Evolutionary conservation across 1,284 basidiomycete species (phyloP).

Genomic region (Flammula alnicola): DNA sequence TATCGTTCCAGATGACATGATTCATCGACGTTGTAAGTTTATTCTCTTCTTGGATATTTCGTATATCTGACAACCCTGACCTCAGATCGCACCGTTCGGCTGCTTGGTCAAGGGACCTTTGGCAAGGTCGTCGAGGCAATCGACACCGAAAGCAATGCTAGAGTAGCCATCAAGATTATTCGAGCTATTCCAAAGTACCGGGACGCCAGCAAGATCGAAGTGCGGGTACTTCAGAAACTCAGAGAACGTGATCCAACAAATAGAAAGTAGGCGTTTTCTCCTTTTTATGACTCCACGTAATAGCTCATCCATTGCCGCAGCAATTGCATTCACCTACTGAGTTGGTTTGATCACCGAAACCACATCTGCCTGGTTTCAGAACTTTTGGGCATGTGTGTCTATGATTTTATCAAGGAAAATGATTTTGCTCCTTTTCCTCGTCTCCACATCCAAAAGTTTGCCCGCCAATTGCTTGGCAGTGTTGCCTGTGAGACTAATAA

Average conservation of each 20-base stretch:
- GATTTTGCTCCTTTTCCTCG: constrained; percentile 96
- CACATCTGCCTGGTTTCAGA: constrained; percentile 99
- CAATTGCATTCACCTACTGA: constrained; percentile 96
- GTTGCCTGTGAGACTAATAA: constrained; percentile 81
- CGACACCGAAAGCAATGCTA: constrained; percentile 76
- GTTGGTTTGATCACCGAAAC: constrained; percentile 97
- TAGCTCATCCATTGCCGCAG: constrained; percentile 48
- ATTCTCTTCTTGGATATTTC: constrained; percentile 8
- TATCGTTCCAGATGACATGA: constrained; percentile 87
- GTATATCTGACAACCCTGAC: constrained; percentile 27
- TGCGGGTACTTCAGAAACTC: constrained; percentile 91
- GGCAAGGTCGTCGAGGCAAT: constrained; percentile 98
- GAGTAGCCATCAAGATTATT: constrained; percentile 99
- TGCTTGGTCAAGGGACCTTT: constrained; percentile 98
- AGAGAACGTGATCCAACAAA: constrained; percentile 92
- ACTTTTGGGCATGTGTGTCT: constrained; percentile 96
- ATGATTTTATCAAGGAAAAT: constrained; percentile 99
- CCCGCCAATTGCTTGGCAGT: constrained; percentile 88
- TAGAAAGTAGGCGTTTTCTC: constrained; percentile 69
- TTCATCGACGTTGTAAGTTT: constrained; percentile 78
- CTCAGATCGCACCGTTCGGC: constrained; percentile 85
- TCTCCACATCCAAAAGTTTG: constrained; percentile 95
- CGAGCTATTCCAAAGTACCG: constrained; percentile 96
- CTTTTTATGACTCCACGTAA: constrained; percentile 21
- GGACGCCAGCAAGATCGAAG: constrained; percentile 98